These are phyloP conservation scores for Cordyceps javanica DNA, from an alignment of 2,329 filamentous ascomycete species.

Conservation along the genomic window DNA sequence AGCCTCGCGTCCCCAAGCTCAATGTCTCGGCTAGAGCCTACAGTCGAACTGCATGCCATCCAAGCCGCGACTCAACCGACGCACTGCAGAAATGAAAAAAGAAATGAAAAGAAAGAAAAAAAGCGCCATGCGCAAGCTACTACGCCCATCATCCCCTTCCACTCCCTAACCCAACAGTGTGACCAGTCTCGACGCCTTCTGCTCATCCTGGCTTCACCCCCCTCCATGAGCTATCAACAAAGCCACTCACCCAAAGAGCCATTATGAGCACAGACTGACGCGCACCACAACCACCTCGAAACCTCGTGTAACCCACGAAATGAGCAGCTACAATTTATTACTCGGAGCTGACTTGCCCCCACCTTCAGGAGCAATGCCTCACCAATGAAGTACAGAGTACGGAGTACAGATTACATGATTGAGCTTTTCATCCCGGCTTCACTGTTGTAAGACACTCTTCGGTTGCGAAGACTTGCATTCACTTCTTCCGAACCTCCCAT, in stretches of 20 bases:
- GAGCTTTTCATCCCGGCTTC: conserved; percentile 6
- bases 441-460: neutral
- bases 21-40: conserved; percentile 8
- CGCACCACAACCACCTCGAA: neutral
- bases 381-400: neutral
- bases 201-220: neutral
- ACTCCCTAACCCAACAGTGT: neutral
- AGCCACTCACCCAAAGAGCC: neutral
- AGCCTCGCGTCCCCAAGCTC: neutral
- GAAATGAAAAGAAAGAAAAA: neutral
- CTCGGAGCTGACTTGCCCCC: conserved; percentile 5
- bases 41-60: conserved; percentile 4
- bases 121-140: neutral
- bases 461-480: conserved; percentile 3
- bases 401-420: neutral
- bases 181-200: neutral
- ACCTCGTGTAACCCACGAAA: neutral
- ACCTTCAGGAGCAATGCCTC: neutral
- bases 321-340: neutral
- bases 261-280: neutral
- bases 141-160: neutral
- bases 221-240: conserved; percentile 10
- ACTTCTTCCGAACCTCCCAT: conserved; percentile 7
- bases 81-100: neutral
- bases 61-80: neutral